Evolutionary conservation across 2,329 filamentous ascomycete species (phyloP), one percentile per base, ranked within the genome.

Genomic region (Diaporthe ilicicola): DNA sequence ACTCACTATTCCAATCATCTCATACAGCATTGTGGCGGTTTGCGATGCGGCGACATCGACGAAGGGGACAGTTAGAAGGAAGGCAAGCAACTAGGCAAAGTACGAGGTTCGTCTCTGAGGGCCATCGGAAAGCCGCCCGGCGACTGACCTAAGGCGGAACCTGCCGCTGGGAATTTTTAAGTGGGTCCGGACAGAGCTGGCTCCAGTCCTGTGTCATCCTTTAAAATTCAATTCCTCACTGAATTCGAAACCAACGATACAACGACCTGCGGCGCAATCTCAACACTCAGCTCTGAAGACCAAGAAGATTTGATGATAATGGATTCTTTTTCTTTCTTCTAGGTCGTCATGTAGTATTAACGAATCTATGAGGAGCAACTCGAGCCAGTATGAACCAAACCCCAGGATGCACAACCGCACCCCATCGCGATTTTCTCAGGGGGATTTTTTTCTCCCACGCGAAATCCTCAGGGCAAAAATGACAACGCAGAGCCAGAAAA

Each of bases 1-100:
- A 85, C 92, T 78, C 85, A 98, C 96, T 84, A 98, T 92, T 82
- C 93, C 96, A 83, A 99, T 96, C 79, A 98, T 87, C 86, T 99
- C 96, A 87, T 99, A 99, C 84, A 99, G 86, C 96, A 99, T 98
- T 75, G 81, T 87, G 80, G 76, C 72, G 66, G 54, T 50, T 53
- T 56, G 55, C 56, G 56, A 50, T 73, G 69, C 66, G 61, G 48
- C 72, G 48, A 61, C 72, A 69, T 69, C 37, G 61, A 69, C 46
- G 29, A 51, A 51, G 19, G 34, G 27, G n/a, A 48, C 13, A 51
- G 59, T 19, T 54, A 22, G 3, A 37, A 32, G n/a, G 19, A 19
- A 34, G 27, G 53, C 50, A 34, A 4, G n/a, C 22, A 24, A 34
- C 39, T 15, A 34, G 44, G 22, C 24, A 42, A 29, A 15, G 17